A percentile compares a stretch with the other conserved stretches of the same genome.
Conservation (phyloP, 208 protist species). For the Acanthamoeba triangularis region DNA sequence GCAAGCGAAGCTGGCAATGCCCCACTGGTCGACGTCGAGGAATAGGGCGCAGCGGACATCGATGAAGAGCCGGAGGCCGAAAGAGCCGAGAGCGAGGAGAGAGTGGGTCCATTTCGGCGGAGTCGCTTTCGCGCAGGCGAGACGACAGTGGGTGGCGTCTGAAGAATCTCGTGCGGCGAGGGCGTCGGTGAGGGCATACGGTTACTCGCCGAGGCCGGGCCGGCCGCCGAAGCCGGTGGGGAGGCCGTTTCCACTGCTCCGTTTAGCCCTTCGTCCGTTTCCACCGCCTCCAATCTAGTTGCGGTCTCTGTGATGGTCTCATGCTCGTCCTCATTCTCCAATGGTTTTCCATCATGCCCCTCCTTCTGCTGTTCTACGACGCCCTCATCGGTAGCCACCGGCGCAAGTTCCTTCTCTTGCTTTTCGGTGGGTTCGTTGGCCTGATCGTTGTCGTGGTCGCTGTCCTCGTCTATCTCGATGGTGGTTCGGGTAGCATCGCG, state of each 20-base stretch:
- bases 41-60: neutral
- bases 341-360: too few species aligned
- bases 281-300: too few species aligned
- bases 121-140: neutral
- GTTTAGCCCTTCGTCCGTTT: neutral
- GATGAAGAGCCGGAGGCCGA: constrained; percentile 21
- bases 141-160: neutral
- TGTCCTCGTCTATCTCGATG: constrained; percentile 39
- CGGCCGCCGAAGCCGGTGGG: neutral
- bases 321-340: neutral
- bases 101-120: neutral
- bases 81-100: constrained; percentile 36
- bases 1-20: neutral
- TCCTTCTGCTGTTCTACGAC: too few species aligned
- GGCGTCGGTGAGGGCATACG: neutral
- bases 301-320: too few species aligned
- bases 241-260: neutral
- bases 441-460: neutral
- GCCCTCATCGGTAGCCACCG: too few species aligned
- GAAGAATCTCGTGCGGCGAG: constrained; percentile 3
- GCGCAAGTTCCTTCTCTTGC: too few species aligned
- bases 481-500: neutral
- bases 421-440: neutral
- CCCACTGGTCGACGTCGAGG: neutral
- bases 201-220: neutral